Evolutionary conservation across 1,284 basidiomycete species (phyloP), one percentile per base, ranked within the genome.

Genomic region (Apiotrichum sp.): DNA sequence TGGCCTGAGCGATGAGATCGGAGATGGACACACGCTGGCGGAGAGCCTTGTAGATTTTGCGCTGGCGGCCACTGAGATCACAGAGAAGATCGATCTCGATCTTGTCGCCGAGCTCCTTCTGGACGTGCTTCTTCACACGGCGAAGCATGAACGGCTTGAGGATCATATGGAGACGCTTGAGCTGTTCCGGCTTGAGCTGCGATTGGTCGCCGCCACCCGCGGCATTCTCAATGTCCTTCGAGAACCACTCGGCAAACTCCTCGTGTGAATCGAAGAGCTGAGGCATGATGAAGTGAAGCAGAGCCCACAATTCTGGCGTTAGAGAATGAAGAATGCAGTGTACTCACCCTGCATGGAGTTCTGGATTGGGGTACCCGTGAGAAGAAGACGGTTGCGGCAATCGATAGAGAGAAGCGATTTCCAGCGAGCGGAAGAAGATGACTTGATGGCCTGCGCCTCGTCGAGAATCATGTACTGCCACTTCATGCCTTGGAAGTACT

Each of bases 391-490:
- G 78, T 99, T 99, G 61, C 96, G 85, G 72, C 96, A 98, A 59
- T 95, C 90, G 77, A 98, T 92, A 16, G 91, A 89, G 40, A 98
- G 83, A 16, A 98, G 80, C 8, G 95, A 96, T 78, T 98, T 98
- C 96, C 96, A 99, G 48, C 96, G 84, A 32, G 89, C 89, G 75
- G 89, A 93, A n/a, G 87, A 86, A 11, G 95, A 93, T 67, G 93
- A 96, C 81, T 99, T 99, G 82, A 99, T 98, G 57, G 98, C 98
- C 77, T 99, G 96, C 9, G 96, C 96, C 77, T 99, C 96, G 70
- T 99, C 96, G 11, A 99, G 82, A 57, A 99, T 86, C 96, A 98
- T 98, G 74, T 98, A 99, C 78, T 99, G 96, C 96, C 96, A 99
- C 72, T 93, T 96, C 67, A 98, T 87, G 39, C 89, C 84, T 72